phyloP scores from a whole-genome alignment of 2,329 filamentous ascomycete genomes.

The Diplocarpon mali region DNA sequence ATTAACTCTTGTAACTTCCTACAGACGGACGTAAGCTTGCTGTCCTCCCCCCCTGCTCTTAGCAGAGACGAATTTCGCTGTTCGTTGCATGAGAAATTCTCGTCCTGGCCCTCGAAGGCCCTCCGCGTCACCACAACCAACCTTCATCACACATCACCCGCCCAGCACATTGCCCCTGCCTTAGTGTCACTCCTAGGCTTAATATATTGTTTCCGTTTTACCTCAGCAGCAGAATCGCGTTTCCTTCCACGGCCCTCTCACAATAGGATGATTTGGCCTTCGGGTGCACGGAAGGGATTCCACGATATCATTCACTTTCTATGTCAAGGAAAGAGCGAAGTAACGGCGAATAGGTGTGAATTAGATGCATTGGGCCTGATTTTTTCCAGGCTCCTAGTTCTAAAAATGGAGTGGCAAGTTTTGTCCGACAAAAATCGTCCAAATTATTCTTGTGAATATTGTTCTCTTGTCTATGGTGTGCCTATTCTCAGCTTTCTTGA shows the following conservation, averaged over 20 bases:
- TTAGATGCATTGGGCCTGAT: slow-evolving; percentile 23
- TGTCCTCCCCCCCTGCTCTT: slow-evolving; percentile 18
- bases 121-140: slow-evolving; percentile 8
- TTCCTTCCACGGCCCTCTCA: slow-evolving; percentile 14
- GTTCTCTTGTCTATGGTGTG: too few species aligned
- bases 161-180: slow-evolving; percentile 19
- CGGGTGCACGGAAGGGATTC: slow-evolving; percentile 21
- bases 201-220: slow-evolving; percentile 20
- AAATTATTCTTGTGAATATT: too few species aligned
- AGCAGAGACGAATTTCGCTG: slow-evolving; percentile 22
- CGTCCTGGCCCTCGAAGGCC: slow-evolving; percentile 6
- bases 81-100: slow-evolving; percentile 21
- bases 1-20: slow-evolving; percentile 19
- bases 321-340: slow-evolving; percentile 18
- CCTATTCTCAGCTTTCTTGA: neutral
- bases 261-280: slow-evolving; percentile 18
- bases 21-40: slow-evolving; percentile 13
- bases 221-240: slow-evolving; percentile 14
- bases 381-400: slow-evolving; percentile 16
- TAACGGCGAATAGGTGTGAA: slow-evolving; percentile 24
- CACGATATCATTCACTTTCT: slow-evolving; percentile 19
- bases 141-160: slow-evolving; percentile 9
- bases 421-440: neutral
- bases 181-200: slow-evolving; percentile 21
- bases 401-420: slow-evolving; percentile 22